A percentile compares a stretch with the other conserved stretches of the same genome.
These are phyloP conservation scores for Camellia sinensis DNA, from an alignment of 148 eudicot species.

Conservation along the genomic window DNA sequence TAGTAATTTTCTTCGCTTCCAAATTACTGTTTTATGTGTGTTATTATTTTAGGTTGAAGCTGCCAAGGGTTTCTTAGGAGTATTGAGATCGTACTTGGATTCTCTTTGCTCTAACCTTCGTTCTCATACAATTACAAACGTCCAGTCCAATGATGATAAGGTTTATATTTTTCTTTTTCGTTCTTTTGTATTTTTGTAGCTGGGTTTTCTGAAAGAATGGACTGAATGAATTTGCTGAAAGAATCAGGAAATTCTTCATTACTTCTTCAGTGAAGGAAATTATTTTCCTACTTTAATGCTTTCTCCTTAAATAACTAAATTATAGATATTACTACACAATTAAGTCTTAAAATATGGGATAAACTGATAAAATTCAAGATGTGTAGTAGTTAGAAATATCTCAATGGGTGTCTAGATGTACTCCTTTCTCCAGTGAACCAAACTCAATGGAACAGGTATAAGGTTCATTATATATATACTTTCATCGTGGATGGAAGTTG, in stretches of 20 bases:
- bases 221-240: not conserved
- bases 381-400: too few relatives aligned
- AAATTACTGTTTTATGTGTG: not conserved
- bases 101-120: constrained; percentile 85
- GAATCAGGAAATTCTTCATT: not conserved
- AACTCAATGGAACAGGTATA: too few relatives aligned
- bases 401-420: too few relatives aligned
- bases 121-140: constrained; percentile 90
- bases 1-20: not conserved
- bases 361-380: too few relatives aligned
- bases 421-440: too few relatives aligned
- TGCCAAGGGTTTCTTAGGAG: constrained; percentile 71
- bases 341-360: not conserved
- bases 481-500: too few relatives aligned
- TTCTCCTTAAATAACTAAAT: not conserved
- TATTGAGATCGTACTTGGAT: constrained; percentile 67
- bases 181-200: too few relatives aligned
- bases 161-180: constrained; percentile 27
- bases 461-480: too few relatives aligned
- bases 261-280: not conserved
- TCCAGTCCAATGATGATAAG: constrained; percentile 96
- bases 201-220: too few relatives aligned
- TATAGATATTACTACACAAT: not conserved
- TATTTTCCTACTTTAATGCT: not conserved
- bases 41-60: constrained; percentile 64